Base-by-base conservation (phyloP, 805 yeast genomes). In the Saturnispora silvae region DNA sequence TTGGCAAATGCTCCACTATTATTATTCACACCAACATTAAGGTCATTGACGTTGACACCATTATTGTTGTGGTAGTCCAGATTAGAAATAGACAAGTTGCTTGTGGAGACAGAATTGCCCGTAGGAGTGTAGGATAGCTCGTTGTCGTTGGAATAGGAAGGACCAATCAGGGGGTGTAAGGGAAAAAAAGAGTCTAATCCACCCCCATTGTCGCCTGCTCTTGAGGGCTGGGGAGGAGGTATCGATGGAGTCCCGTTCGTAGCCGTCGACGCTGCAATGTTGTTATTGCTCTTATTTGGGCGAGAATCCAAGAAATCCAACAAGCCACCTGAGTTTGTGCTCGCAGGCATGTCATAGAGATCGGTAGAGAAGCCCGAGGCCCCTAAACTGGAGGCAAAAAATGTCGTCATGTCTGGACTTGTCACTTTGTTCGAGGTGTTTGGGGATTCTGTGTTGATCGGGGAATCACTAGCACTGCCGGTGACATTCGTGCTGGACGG, bases 111-210 rank as follows among this genome's bases (percentile, higher is more conserved):
- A 4, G 33, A 20, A 4, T 36, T 33, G 14, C 40, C 41, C 23
- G 31, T 45, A 16, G 49, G 46, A n/a, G 20, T 37, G 45, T 19
- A 33, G 18, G 38, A 19, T 7, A 31, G 11, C 10, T 44, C 38
- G 1, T 47, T 38, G 3, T 7, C 10, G 10, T 7, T 8, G 10
- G 52, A 43, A 31, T 44, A 47, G 14, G 45, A 41, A 13, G 60
- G 61, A 3, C 61, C 61, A 40, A 56, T 50, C 19, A 57, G 44
- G 1, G 61, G 59, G 31, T 49, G 54, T 18, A 57, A 40, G 6
- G 62, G 62, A 34, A 57, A 57, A 25, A 52, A 40, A 4, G 55
- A 46, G 38, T 53, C 59, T 3, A 58, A 56, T 6, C 49, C 53
- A 10, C n/a, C n/a, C n/a, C n/a, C n/a, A n/a, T n/a, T n/a, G n/a